Evolutionary conservation across 352 stramenopile genomes (phyloP).

Genomic region (Phytophthora capsici): DNA sequence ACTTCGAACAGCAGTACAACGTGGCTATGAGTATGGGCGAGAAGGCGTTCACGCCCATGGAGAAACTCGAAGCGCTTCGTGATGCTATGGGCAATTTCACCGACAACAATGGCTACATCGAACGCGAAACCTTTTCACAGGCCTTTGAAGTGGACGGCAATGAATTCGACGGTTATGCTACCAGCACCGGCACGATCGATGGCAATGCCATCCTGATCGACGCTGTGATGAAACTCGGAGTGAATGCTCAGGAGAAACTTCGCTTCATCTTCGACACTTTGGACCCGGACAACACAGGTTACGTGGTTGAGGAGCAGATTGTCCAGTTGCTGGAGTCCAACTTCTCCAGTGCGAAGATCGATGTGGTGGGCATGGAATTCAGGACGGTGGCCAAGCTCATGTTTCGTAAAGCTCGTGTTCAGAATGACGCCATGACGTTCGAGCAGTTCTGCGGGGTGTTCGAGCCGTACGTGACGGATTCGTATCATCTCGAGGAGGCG

Average conservation of each 20-base stretch:
- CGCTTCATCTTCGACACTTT: constrained; percentile 84
- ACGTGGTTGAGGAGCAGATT: constrained; percentile 61
- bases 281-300: constrained; percentile 50
- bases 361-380: constrained; percentile 74
- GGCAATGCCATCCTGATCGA: constrained; percentile 77
- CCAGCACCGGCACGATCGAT: constrained; percentile 59
- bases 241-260: constrained; percentile 71
- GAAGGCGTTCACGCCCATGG: constrained; percentile 46
- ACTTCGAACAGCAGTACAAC: constrained; percentile 64
- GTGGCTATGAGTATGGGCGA: constrained; percentile 66
- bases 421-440: constrained; percentile 64
- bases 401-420: constrained; percentile 63
- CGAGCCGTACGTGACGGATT: constrained; percentile 62
- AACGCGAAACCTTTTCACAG: constrained; percentile 74
- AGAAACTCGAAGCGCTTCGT: constrained; percentile 64
- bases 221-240: constrained; percentile 69
- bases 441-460: constrained; percentile 68
- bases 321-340: constrained; percentile 64
- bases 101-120: constrained; percentile 63
- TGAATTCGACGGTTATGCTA: constrained; percentile 58
- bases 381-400: constrained; percentile 61
- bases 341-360: constrained; percentile 74
- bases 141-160: constrained; percentile 65
- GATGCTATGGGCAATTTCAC: constrained; percentile 67
- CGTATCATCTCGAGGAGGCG: constrained; percentile 49